Evolutionary conservation across 75 land plant genomes (phyloP).

Genomic region (Adiantum capillusveneris): DNA sequence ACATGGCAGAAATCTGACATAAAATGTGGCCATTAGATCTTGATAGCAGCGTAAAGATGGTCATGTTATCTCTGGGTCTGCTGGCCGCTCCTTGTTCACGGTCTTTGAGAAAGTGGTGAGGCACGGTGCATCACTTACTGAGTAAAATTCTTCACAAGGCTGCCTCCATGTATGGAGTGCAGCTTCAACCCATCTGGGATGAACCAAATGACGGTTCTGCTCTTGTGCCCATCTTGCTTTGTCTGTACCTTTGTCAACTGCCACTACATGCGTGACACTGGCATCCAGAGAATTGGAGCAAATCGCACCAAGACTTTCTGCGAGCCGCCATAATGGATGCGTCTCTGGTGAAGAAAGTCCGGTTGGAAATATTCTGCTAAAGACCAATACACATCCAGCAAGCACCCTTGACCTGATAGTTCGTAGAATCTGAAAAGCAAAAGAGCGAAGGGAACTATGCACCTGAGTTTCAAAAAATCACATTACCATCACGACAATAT

Average conservation of each 20-base stretch:
- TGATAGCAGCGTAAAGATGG: too few relatives aligned
- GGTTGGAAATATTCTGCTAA: slow-evolving; percentile 38
- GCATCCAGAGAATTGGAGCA: slow-evolving; percentile 15
- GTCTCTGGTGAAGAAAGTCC: slow-evolving; percentile 14
- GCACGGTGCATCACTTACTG: slow-evolving; percentile 16
- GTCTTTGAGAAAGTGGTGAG: background rate
- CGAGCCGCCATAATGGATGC: slow-evolving; percentile 20
- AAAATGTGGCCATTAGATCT: too few relatives aligned
- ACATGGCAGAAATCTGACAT: too few relatives aligned
- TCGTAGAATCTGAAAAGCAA: slow-evolving; percentile 15
- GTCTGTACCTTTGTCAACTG: slow-evolving; percentile 27
- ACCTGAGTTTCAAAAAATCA: too few relatives aligned
- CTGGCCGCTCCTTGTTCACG: background rate
- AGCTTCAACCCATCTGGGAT: slow-evolving; percentile 36
- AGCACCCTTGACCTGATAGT: slow-evolving; percentile 12
- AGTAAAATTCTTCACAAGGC: slow-evolving; percentile 21
- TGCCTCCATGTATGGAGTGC: slow-evolving; percentile 22
- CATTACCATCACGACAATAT: too few relatives aligned
- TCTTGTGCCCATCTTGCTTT: slow-evolving; percentile 31
- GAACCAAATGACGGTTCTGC: slow-evolving; percentile 18
- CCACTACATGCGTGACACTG: slow-evolving; percentile 29
- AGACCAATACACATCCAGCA: slow-evolving; percentile 30
- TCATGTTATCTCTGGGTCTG: too few relatives aligned
- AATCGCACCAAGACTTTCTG: slow-evolving; percentile 27
- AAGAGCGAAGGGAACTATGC: background rate